Evolutionary conservation across 2,329 filamentous ascomycete genomes (phyloP).

Genomic region (Lecanosticta acicola): DNA sequence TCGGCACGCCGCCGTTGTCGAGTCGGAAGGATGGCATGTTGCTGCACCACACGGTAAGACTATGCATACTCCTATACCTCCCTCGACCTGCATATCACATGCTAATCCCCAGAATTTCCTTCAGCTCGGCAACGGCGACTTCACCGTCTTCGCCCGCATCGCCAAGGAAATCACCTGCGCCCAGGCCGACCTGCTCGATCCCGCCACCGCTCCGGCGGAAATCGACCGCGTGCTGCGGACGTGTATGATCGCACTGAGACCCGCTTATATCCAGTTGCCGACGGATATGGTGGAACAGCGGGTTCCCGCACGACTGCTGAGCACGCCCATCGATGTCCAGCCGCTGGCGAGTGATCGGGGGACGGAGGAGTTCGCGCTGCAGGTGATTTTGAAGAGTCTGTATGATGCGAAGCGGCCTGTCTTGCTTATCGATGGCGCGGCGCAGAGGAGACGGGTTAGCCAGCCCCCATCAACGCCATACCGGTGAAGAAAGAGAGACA

Average conservation of each 20-base stretch:
- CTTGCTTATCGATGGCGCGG: slow-evolving; percentile 26
- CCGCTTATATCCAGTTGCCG: slow-evolving; percentile 26
- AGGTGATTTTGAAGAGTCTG: background rate
- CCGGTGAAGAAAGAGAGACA: too few relatives aligned
- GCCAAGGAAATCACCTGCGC: slow-evolving; percentile 25
- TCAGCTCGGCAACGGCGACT: slow-evolving; percentile 6
- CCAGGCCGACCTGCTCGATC: slow-evolving; percentile 19
- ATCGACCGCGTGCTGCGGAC: slow-evolving; percentile 27
- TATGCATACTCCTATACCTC: slow-evolving; percentile 8
- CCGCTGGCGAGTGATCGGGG: slow-evolving; percentile 7
- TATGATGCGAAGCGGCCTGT: slow-evolving; percentile 7
- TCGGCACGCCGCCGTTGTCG: slow-evolving; percentile 36
- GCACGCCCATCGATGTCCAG: slow-evolving; percentile 7
- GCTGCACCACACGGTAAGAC: slow-evolving; percentile 28
- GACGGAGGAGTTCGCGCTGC: slow-evolving; percentile 5
- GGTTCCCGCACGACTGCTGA: slow-evolving; percentile 7
- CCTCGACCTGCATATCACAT: too few relatives aligned
- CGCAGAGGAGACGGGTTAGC: too few relatives aligned
- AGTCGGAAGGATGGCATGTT: slow-evolving; percentile 17
- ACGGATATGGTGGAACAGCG: slow-evolving; percentile 20
- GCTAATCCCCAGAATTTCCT: too few relatives aligned
- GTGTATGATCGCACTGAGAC: slow-evolving; percentile 21
- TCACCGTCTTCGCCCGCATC: slow-evolving; percentile 26
- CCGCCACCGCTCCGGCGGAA: slow-evolving; percentile 18
- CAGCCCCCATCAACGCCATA: too few relatives aligned